Evolutionary conservation across 2,329 filamentous ascomycete genomes (phyloP).

Genomic region (Stagonosporopsis tanaceti): DNA sequence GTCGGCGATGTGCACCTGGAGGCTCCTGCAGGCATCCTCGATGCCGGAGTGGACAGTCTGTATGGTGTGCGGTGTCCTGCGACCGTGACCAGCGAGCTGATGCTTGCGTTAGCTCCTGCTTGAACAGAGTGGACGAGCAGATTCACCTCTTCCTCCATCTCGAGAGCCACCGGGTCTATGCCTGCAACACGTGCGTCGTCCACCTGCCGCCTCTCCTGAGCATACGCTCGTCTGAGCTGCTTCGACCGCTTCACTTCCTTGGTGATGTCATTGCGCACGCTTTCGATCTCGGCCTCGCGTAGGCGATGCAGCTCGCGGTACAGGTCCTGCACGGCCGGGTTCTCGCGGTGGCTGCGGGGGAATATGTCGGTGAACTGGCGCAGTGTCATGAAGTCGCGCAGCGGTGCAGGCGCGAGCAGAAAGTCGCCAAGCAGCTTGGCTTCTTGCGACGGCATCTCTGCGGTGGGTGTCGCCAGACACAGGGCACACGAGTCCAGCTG

Average conservation of each 20-base stretch:
- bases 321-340: constrained; percentile 72
- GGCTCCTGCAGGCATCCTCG: constrained; percentile 68
- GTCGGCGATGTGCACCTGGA: constrained; percentile 72
- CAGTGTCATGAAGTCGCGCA: constrained; percentile 76
- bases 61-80: constrained; percentile 66
- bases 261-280: constrained; percentile 70
- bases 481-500: background rate
- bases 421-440: constrained; percentile 78
- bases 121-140: background rate
- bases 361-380: constrained; percentile 80
- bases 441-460: constrained; percentile 75
- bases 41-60: constrained; percentile 73
- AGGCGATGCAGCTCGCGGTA: constrained; percentile 83
- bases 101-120: constrained; percentile 16
- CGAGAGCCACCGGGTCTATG: constrained; percentile 68
- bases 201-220: constrained; percentile 61
- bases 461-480: background rate
- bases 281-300: constrained; percentile 72
- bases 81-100: constrained; percentile 64
- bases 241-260: constrained; percentile 70
- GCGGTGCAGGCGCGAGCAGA: constrained; percentile 76
- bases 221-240: constrained; percentile 65
- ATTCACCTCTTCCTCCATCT: constrained; percentile 58
- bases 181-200: constrained; percentile 62
- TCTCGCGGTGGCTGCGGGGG: constrained; percentile 70